Evolutionary conservation across 2,329 filamentous ascomycete genomes (phyloP).

Genomic region (Pestalotiopsis sp.): DNA sequence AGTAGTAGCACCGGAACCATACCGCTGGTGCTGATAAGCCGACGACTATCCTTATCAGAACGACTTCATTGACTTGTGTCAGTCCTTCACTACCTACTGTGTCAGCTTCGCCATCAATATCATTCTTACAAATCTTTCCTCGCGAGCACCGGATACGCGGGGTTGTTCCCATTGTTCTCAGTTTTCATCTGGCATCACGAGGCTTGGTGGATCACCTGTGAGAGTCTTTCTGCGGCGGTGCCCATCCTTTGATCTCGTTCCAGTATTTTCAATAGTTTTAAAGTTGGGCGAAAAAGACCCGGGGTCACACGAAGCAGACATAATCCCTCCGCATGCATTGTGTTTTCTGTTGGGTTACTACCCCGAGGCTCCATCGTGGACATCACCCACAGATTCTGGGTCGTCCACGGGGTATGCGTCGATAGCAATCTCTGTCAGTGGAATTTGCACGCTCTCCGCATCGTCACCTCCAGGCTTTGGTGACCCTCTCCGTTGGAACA

Average conservation of each 20-base stretch:
- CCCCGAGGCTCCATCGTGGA: background rate
- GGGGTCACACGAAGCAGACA: background rate
- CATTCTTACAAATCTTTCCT: background rate
- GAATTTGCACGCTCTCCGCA: background rate
- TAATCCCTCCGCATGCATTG: background rate
- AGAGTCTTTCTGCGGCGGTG: background rate
- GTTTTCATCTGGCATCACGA: background rate
- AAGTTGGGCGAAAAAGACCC: background rate
- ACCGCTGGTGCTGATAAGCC: background rate
- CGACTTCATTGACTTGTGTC: background rate
- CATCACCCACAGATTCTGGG: background rate
- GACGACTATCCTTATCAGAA: background rate
- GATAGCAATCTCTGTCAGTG: background rate
- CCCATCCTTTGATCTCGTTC: background rate
- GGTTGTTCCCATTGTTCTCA: background rate
- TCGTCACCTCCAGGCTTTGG: background rate
- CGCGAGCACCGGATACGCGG: background rate
- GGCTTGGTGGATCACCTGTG: background rate
- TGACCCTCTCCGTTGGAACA: background rate
- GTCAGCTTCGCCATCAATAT: background rate
- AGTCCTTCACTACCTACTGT: background rate
- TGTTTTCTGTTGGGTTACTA: background rate
- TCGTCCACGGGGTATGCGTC: conserved; percentile 1
- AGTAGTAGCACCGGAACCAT: background rate
- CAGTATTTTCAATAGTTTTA: background rate